Evolutionary conservation across 2,329 filamentous ascomycete species (phyloP), one percentile per base, ranked within the genome.

Genomic region (Fusarium fujikuroi): DNA sequence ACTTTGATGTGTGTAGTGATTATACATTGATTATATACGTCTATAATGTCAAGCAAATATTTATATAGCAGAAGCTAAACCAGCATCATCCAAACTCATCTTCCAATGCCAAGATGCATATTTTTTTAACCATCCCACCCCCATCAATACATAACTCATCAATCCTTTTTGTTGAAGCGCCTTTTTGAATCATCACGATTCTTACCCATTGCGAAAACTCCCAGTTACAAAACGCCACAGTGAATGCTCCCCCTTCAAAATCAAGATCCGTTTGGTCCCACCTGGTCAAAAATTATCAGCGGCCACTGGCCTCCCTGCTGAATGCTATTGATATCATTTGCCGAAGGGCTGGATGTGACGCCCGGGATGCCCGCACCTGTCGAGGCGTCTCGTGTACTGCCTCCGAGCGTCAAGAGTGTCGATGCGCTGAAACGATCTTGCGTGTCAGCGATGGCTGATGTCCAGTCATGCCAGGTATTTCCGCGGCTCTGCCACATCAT

Each of bases 381-480:
- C 11, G 65, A 64, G 36, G 59, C 34, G 56, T 76, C 75, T 43
- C 77, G 73, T 42, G 76, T 61, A 39, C 60, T 80, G 23, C 79
- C 79, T 6, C 85, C 86, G 7, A 88, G 79, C 2, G 83, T 85
- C 70, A 89, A 79, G 18, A 88, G 79, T 19, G 86, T 83, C 50
- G 82, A 85, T 34, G 86, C 86, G 66, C 84, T 85, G 77, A 85
- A 88, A 30, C 85, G 82, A 49, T 87, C 85, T 64, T 87, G 85
- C 39, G 79, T 85, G 70, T 87, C 84, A 39, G 84, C 83, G 34
- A 89, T 85, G 60, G 86, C 85, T 1, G 84, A 82, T 14, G 86
- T 85, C 87, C 87, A 89, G 78, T 88, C 85, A 21, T 87, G 83
- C 87, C 87, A 89, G 1, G 85, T 82, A 67, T 85, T 88, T 12